Percentiles rank a stretch among this genome's conserved stretches.
phyloP scores from a whole-genome alignment of 805 yeast species.

The Saccharomycopsis capsularis region DNA sequence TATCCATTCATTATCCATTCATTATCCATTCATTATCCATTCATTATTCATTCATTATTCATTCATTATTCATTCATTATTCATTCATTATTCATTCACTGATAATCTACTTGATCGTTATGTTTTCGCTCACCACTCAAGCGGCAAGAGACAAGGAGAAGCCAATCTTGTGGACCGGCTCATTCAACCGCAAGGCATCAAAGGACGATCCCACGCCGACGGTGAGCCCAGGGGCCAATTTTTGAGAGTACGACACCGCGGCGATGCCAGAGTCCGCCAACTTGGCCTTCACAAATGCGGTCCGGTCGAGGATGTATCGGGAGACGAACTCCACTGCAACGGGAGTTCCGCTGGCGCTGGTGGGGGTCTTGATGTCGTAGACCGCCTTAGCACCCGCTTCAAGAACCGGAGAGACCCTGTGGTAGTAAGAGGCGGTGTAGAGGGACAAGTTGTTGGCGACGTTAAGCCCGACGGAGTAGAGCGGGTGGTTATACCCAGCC shows the following conservation, averaged over 20 bases:
- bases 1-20: too few relatives aligned
- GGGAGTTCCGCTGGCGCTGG: conserved; percentile 56
- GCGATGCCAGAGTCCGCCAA: conserved; percentile 94
- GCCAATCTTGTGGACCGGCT: conserved; percentile 97
- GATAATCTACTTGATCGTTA: too few relatives aligned
- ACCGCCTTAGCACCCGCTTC: conserved; percentile 99
- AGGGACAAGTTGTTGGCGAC: conserved; percentile 82
- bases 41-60: too few relatives aligned
- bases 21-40: too few relatives aligned
- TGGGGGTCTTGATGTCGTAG: conserved; percentile 69
- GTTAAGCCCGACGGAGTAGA: conserved; percentile 66
- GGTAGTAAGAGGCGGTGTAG: conserved; percentile 94
- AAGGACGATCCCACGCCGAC: conserved; percentile 95
- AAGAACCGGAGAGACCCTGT: conserved; percentile 81
- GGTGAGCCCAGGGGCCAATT: conserved; percentile 91
- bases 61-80: too few relatives aligned
- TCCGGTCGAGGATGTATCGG: conserved; percentile 81
- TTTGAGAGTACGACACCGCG: conserved; percentile 90
- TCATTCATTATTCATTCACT: too few relatives aligned
- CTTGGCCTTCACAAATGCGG: conserved; percentile 93
- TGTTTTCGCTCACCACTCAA: conserved; percentile 38
- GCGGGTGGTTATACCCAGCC: conserved; percentile 84
- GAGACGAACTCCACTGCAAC: conserved; percentile 95
- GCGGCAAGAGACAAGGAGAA: conserved; percentile 90
- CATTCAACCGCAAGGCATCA: conserved; percentile 88